phyloP scores from a whole-genome alignment of 140 eudicot species.

The Cichorium intybus region DNA sequence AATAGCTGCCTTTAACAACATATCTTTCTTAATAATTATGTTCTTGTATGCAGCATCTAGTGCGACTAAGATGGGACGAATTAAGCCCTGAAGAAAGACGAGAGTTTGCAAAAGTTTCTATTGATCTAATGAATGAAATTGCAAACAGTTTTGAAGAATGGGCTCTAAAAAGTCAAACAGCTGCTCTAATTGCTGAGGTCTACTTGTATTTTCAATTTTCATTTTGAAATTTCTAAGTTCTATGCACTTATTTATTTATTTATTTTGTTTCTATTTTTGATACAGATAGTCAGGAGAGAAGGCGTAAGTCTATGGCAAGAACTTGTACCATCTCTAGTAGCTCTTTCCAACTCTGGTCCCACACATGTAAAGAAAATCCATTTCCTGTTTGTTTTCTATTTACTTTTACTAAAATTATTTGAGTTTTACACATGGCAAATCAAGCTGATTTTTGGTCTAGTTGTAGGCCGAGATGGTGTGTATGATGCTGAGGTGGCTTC shows the following conservation, averaged over 20 bases:
- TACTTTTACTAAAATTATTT: conserved; percentile 13
- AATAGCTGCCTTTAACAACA: no score
- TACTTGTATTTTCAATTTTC: conserved; percentile 10
- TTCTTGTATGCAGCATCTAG: conserved; percentile 75
- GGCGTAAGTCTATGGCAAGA: conserved; percentile 81
- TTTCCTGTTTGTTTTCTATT: conserved; percentile 9
- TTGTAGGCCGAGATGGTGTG: conserved; percentile 92
- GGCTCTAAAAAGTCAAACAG: conserved; percentile 93
- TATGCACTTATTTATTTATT: conserved; percentile 5
- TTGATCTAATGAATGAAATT: conserved; percentile 67
- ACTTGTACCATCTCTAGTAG: conserved; percentile 67
- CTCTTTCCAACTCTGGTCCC: conserved; percentile 80
- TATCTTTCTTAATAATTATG: neutral
- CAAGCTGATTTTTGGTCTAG: conserved; percentile 34
- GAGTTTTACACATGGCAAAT: conserved; percentile 11
- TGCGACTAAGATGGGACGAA: conserved; percentile 91
- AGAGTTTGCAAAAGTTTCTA: conserved; percentile 73
- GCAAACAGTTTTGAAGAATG: conserved; percentile 74
- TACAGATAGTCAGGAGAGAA: conserved; percentile 94
- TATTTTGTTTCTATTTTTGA: conserved; percentile 13
- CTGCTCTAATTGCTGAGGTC: conserved; percentile 97
- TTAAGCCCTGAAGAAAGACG: conserved; percentile 58
- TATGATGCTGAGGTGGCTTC: conserved; percentile 95
- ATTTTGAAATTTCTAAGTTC: conserved; percentile 14
- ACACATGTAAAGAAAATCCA: conserved; percentile 51